Evolutionary conservation across 257 asterid species (phyloP).

Genomic region (Solanum chiquidenum): DNA sequence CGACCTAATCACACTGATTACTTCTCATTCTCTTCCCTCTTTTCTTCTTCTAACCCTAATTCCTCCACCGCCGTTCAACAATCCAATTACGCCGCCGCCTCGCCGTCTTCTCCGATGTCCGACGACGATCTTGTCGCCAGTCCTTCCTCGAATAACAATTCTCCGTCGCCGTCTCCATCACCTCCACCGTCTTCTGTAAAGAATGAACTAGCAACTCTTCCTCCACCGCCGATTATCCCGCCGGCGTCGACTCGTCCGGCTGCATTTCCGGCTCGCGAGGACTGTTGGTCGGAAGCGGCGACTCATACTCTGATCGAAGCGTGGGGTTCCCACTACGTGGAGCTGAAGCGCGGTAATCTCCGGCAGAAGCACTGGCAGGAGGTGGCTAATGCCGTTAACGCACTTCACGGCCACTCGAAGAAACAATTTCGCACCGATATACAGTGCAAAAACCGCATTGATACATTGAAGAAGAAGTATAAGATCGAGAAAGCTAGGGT

Average conservation of each 20-base stretch:
- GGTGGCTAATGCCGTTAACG: conserved; percentile 87
- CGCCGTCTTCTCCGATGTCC: conserved; percentile 7
- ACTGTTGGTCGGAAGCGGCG: conserved; percentile 85
- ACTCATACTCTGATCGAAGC: conserved; percentile 67
- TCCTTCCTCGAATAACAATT: background rate
- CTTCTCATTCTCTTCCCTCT: background rate
- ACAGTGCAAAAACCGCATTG: conserved; percentile 93
- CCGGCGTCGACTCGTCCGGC: conserved; percentile 19
- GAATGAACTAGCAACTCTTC: background rate
- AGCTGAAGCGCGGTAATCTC: conserved; percentile 82
- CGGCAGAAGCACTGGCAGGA: conserved; percentile 88
- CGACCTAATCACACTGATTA: background rate
- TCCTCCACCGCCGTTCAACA: background rate
- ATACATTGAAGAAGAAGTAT: conserved; percentile 80
- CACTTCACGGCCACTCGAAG: conserved; percentile 43
- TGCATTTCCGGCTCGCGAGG: conserved; percentile 53
- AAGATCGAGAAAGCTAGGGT: conserved; percentile 68
- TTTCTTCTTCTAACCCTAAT: background rate
- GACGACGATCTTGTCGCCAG: conserved; percentile 12
- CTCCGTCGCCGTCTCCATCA: conserved; percentile 15
- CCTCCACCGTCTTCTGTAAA: conserved; percentile 3
- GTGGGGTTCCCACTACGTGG: conserved; percentile 70
- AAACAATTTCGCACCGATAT: conserved; percentile 72
- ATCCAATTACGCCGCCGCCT: background rate
- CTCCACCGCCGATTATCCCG: conserved; percentile 8